A percentile compares a stretch with the other conserved stretches of the same genome.
phyloP scores from a whole-genome alignment of 177 flowering plant species.

The Vitis hybrid region DNA sequence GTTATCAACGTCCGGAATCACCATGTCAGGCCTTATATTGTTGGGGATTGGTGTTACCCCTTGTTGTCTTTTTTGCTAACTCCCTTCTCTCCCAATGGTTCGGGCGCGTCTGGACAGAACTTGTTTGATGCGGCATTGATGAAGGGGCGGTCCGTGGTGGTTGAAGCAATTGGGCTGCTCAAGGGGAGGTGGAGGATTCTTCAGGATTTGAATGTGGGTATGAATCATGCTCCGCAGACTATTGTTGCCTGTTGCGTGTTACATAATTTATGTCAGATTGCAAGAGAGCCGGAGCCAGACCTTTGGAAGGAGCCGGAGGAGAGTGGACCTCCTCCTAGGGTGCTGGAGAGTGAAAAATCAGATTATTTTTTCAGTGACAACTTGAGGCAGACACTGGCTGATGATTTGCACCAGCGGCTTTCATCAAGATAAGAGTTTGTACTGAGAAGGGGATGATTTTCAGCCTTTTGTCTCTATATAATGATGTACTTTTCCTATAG shows the following conservation, averaged over 20 bases:
- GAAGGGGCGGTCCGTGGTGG: constrained; percentile 70
- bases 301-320: constrained; percentile 79
- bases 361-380: constrained; percentile 63
- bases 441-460: neutral
- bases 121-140: constrained; percentile 74
- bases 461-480: neutral
- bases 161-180: constrained; percentile 81
- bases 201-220: constrained; percentile 84
- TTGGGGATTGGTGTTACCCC: constrained; percentile 89
- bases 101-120: constrained; percentile 65
- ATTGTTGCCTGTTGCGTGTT: constrained; percentile 95
- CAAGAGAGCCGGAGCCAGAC: constrained; percentile 89
- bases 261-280: constrained; percentile 94
- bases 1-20: constrained; percentile 69
- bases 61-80: constrained; percentile 72
- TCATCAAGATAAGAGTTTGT: constrained; percentile 38
- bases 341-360: constrained; percentile 79
- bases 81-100: constrained; percentile 57
- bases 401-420: constrained; percentile 68
- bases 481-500: constrained; percentile 3
- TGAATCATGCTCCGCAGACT: constrained; percentile 88
- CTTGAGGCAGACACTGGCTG: constrained; percentile 85
- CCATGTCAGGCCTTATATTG: constrained; percentile 75
- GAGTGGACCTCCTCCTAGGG: constrained; percentile 51
- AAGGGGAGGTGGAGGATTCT: constrained; percentile 92